phyloP scores from a whole-genome alignment of 371 early-diverging fungal species.

The Umbelopsis sp. region DNA sequence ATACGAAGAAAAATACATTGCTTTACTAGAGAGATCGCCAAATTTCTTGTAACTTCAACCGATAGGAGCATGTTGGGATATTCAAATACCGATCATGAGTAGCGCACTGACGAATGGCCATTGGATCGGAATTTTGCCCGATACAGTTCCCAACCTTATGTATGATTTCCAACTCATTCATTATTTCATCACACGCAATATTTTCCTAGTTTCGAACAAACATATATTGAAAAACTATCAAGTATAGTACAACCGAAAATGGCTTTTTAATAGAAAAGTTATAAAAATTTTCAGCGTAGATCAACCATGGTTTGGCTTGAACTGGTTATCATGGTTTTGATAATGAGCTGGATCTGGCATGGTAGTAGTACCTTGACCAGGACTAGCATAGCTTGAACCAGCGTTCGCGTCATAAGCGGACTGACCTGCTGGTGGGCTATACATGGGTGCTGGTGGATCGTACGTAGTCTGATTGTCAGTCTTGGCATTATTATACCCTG shows the following conservation, averaged over 20 bases:
- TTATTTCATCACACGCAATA: background rate
- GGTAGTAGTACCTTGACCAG: background rate
- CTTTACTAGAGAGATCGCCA: no score
- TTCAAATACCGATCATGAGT: background rate
- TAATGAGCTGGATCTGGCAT: slow-evolving; percentile 15
- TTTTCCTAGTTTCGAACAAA: background rate
- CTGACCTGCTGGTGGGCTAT: slow-evolving; percentile 1
- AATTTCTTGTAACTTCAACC: no score
- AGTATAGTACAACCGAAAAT: background rate
- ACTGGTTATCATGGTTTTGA: background rate
- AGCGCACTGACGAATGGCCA: background rate
- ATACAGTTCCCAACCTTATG: no score
- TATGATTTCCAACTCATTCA: background rate
- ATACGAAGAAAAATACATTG: no score
- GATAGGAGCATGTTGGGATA: no score
- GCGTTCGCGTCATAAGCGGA: background rate
- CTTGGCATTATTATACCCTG: background rate
- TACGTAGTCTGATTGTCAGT: background rate
- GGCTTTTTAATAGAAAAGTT: background rate
- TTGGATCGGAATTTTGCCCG: no score
- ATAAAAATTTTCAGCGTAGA: background rate
- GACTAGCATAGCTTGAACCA: background rate
- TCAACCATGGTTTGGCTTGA: background rate
- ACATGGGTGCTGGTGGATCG: background rate
- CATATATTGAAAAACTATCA: background rate